phyloP scores from a whole-genome alignment of 2,329 filamentous ascomycete species.

The Diaporthe citriasiana region DNA sequence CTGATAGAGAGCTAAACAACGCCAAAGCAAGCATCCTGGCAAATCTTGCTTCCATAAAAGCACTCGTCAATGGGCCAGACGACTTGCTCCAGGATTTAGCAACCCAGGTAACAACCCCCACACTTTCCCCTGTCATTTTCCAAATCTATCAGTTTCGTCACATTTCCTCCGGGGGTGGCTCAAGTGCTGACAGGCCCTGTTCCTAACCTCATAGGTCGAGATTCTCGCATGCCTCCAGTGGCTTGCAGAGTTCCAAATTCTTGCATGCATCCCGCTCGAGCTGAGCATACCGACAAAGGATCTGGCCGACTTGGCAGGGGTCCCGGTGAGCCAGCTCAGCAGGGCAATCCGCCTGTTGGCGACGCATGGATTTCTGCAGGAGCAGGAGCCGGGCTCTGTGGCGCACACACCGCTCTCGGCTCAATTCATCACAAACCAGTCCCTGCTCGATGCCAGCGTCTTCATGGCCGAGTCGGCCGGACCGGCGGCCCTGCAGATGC shows the following conservation, averaged over 20 bases:
- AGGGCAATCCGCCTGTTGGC: conserved; percentile 53
- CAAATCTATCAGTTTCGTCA: neutral
- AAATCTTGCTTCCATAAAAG: neutral
- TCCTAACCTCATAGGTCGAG: neutral
- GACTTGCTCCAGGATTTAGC: conserved; percentile 2
- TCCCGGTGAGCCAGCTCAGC: conserved; percentile 54
- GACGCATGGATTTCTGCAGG: conserved; percentile 53
- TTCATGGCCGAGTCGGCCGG: conserved; percentile 55
- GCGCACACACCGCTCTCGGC: conserved; percentile 57
- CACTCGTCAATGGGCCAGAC: neutral
- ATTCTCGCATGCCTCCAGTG: conserved; percentile 55
- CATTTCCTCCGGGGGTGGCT: neutral
- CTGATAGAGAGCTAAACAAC: neutral
- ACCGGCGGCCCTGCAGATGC: conserved; percentile 54
- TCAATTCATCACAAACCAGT: conserved; percentile 52
- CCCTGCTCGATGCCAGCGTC: conserved; percentile 54
- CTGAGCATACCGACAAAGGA: conserved; percentile 55
- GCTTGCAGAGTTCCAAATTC: conserved; percentile 60
- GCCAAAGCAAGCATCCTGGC: conserved; percentile 5
- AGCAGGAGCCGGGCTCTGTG: conserved; percentile 51
- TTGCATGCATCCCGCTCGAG: conserved; percentile 58
- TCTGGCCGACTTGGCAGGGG: conserved; percentile 56
- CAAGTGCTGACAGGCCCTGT: neutral
- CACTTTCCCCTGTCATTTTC: neutral
- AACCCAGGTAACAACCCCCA: neutral